Base-by-base conservation (phyloP, 495 filamentous ascomycete genomes). In the Podospora pseudopauciseta region DNA sequence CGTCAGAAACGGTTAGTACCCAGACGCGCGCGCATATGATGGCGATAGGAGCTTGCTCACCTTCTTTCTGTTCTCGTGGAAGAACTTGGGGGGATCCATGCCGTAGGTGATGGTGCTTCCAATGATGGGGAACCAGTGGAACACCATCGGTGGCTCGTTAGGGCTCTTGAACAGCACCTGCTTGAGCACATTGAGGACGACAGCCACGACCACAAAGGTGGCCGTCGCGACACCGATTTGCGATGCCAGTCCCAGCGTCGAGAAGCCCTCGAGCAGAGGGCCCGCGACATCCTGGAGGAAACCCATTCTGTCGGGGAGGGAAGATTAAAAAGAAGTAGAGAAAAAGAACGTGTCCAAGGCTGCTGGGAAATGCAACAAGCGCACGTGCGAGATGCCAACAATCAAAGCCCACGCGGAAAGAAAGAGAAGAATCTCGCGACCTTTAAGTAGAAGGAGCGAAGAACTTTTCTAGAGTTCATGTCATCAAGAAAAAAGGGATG, bases 41-140 rank as follows among this genome's bases (percentile, higher is more conserved):
- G n/a, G 53, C 34, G 4, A 4, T n/a, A 3, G 54, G 13, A 5
- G 27, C 23, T 27, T 60, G 15, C 76, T 64, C 79, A 93, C 91
- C 87, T 93, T 92, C 60, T 83, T 73, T 70, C 84, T 86, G 80
- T 86, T 89, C 34, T 86, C 81, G 66, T 85, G 85, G 79, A 93
- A 93, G 80, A 94, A 95, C 23, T 80, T 83, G 70, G 91, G 92
- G 9, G 92, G 92, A 73, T 95, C 90, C 80, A 92, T 94, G 68
- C 92, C 92, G 79, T 95, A 95, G 19, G 81, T 84, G 60, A 95
- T 80, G 60, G 92, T 93, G 76, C 86, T 94, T 23, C 92, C 92
- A 72, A 95, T 78, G 56, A 94, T 75, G 4, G 92, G 92, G 71
- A 95, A 86, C 87, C 87, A 93, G 79, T 94, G 90, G 73, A 94